Conservation (phyloP, 371 early-diverging fungal genomes). For the Haplosporangium sp. region DNA sequence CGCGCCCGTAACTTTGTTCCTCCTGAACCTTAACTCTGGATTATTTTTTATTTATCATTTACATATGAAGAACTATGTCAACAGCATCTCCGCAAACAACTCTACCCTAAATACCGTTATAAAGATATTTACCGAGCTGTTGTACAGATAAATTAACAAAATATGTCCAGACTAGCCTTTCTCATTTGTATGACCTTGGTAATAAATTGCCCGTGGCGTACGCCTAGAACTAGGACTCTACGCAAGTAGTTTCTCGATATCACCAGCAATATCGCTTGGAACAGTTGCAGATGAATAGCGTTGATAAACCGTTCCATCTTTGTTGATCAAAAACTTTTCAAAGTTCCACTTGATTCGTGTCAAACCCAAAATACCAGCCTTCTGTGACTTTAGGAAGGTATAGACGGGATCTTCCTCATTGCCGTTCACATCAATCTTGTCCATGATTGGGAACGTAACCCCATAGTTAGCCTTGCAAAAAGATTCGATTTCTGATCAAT, state of each 20-base stretch:
- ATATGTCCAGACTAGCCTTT: not conserved
- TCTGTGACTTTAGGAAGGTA: conserved; percentile 75
- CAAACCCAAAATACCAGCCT: conserved; percentile 69
- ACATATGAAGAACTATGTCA: not conserved
- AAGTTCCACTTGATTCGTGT: conserved; percentile 84
- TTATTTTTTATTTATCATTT: not conserved
- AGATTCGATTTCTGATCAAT: conserved; percentile 66
- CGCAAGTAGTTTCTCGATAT: conserved; percentile 64
- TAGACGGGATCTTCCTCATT: conserved; percentile 79
- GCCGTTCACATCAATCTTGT: conserved; percentile 92
- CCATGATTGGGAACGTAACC: conserved; percentile 86
- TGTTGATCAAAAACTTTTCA: conserved; percentile 82
- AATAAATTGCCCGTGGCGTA: no score
- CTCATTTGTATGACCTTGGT: not conserved
- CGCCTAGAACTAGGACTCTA: no score
- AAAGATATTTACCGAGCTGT: conserved; percentile 6
- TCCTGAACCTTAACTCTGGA: not conserved
- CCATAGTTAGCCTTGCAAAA: conserved; percentile 78
- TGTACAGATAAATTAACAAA: not conserved
- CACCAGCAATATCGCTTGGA: conserved; percentile 65
- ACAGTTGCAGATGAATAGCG: conserved; percentile 71
- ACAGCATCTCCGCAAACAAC: not conserved
- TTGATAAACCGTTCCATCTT: conserved; percentile 73
- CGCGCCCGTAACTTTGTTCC: not conserved
- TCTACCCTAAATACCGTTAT: not conserved